Evolutionary conservation across 345 rosid species (phyloP).

Genomic region (Eucalyptus caleyi): DNA sequence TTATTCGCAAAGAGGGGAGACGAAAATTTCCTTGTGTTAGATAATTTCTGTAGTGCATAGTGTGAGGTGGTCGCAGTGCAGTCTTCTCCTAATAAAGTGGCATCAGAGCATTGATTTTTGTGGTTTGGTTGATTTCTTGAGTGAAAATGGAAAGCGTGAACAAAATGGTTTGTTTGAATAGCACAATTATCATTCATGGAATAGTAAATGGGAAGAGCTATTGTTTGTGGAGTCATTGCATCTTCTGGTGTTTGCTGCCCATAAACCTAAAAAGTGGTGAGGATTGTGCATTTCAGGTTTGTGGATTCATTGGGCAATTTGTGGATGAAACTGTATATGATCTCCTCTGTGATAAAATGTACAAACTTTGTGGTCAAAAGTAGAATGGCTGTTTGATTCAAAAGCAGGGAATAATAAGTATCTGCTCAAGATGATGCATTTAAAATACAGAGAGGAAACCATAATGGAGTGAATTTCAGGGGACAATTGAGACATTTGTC

Average conservation of each 20-base stretch:
- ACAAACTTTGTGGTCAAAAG: background rate
- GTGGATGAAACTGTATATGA: background rate
- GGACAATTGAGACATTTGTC: background rate
- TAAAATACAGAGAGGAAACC: background rate
- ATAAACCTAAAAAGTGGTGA: background rate
- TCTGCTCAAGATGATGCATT: no score
- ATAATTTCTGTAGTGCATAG: background rate
- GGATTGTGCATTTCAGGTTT: background rate
- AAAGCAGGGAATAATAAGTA: no score
- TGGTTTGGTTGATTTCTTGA: background rate
- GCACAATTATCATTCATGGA: background rate
- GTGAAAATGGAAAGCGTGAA: background rate
- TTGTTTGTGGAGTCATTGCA: background rate
- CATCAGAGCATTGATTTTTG: background rate
- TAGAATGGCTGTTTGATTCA: background rate
- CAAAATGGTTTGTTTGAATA: background rate
- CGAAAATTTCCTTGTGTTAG: background rate
- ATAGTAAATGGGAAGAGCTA: background rate
- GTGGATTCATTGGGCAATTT: background rate
- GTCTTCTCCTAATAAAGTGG: background rate
- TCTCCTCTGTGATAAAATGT: background rate
- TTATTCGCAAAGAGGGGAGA: background rate
- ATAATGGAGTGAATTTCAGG: background rate
- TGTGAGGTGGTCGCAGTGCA: background rate
- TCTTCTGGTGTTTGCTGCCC: background rate